Evolutionary conservation across 192 early-diverging fungal species (phyloP), one percentile per base, ranked within the genome.

Genomic region (Glomus cerebriforme): DNA sequence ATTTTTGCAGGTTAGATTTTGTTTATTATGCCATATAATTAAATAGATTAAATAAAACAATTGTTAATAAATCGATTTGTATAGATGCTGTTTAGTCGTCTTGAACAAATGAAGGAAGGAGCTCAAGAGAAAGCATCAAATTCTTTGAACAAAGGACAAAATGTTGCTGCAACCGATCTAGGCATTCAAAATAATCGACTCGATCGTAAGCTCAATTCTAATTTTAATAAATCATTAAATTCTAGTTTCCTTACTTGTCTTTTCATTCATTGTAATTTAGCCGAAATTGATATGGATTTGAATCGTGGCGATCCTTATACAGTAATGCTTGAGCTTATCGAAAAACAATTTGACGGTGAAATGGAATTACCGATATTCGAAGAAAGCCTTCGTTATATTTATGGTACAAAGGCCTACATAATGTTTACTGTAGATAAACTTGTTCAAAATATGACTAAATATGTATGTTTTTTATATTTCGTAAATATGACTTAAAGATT

Each of bases 341-440:
- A 91, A 80, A 90, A 91, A 73, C 90, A 96, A 75, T 83, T 98
- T 84, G 91, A 91, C 47, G 91, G 91, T 43, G 93, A 97, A 65
- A 82, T 96, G 74, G 96, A 98, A 34, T 80, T 88, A 27, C 85
- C 85, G 43, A 85, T 87, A 73, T 99, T 94, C 88, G 98, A 99
- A 79, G 97, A 99, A 71, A 87, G 87, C 39, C 84, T 91, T 49
- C 92, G 98, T 0, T 89, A 91, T 39, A 84, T 99, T 83, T 98
- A 95, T 84, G 91, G 92, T 22, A 97, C 94, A 59, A 91, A 95
- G 58, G 98, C 95, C 0, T 97, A 97, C 79, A 81, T 93, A 59
- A 87, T 96, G 29, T 93, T 97, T 73, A 97, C 96, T 0, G 85
- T 98, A 10, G 97, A 98, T 83, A 96, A 95, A 81, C 87, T 97